Evolutionary conservation across 1,139 yeast genomes (phyloP).

Genomic region (Candida sp.): DNA sequence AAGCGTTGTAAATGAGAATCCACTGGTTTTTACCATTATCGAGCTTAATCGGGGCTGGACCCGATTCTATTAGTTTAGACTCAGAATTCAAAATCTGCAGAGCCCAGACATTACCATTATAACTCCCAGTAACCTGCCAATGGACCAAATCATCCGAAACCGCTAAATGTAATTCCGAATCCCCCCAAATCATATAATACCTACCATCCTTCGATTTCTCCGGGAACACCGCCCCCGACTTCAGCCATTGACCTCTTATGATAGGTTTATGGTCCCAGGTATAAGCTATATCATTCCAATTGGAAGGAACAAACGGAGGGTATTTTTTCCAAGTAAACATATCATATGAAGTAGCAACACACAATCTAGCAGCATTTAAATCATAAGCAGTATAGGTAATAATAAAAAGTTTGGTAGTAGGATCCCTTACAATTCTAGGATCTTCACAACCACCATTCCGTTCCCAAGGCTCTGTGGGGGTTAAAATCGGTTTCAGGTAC

Average conservation of each 20-base stretch:
- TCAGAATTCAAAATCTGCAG: slow-evolving; percentile 30
- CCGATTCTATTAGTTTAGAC: slow-evolving; percentile 39
- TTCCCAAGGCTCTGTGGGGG: slow-evolving; percentile 41
- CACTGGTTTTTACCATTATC: slow-evolving; percentile 29
- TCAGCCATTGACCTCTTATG: slow-evolving; percentile 39
- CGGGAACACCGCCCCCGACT: slow-evolving; percentile 42
- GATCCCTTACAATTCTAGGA: slow-evolving; percentile 42
- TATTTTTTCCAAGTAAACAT: slow-evolving; percentile 39
- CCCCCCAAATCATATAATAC: slow-evolving; percentile 48
- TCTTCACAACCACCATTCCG: slow-evolving; percentile 44
- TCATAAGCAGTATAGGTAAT: slow-evolving; percentile 46
- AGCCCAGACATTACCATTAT: slow-evolving; percentile 23
- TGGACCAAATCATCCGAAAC: slow-evolving; percentile 29
- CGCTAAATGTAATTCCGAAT: slow-evolving; percentile 37
- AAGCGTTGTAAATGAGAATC: slow-evolving; percentile 38
- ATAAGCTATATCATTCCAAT: slow-evolving; percentile 33
- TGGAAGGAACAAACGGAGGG: slow-evolving; percentile 31
- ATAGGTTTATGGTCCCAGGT: slow-evolving; percentile 19
- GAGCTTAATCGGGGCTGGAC: slow-evolving; percentile 42
- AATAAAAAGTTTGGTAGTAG: slow-evolving; percentile 29
- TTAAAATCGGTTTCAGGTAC: slow-evolving; percentile 30
- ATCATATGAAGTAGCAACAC: slow-evolving; percentile 40
- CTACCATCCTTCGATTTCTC: slow-evolving; percentile 30
- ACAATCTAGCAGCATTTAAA: slow-evolving; percentile 30
- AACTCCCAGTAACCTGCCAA: slow-evolving; percentile 28